Conservation (phyloP, 148 eudicot species). For the Silene conica region DNA sequence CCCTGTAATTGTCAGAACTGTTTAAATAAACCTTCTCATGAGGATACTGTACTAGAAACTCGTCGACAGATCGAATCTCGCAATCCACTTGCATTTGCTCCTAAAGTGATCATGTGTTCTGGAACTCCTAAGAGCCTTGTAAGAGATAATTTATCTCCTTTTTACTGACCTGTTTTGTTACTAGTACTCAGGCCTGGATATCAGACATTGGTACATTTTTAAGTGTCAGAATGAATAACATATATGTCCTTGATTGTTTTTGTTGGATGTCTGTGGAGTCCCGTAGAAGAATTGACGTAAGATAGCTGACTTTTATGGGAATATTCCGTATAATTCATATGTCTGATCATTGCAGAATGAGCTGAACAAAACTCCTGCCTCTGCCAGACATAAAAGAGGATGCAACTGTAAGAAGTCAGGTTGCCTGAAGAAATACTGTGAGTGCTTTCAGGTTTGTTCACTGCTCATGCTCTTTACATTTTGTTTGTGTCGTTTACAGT, state of each 20-base stretch:
- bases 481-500: neutral
- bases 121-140: conserved; percentile 28
- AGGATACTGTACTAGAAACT: conserved; percentile 41
- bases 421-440: conserved; percentile 49
- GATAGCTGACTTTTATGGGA: no score
- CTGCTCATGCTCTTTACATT: neutral
- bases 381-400: conserved; percentile 47
- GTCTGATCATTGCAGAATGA: conserved; percentile 27
- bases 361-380: conserved; percentile 39
- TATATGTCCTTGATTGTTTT: no score
- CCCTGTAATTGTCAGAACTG: conserved; percentile 43
- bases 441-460: conserved; percentile 43
- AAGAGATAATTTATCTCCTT: neutral
- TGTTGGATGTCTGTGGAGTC: no score
- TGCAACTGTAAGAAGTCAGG: conserved; percentile 51
- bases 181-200: neutral
- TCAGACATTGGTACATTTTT: no score
- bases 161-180: neutral
- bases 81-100: conserved; percentile 53
- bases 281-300: no score
- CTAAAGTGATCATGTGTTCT: conserved; percentile 36
- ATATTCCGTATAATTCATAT: neutral
- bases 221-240: no score
- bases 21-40: conserved; percentile 41
- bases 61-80: conserved; percentile 47